Evolutionary conservation across 768 basidiomycete species (phyloP).

Genomic region (Chlorophyllum brunneum): DNA sequence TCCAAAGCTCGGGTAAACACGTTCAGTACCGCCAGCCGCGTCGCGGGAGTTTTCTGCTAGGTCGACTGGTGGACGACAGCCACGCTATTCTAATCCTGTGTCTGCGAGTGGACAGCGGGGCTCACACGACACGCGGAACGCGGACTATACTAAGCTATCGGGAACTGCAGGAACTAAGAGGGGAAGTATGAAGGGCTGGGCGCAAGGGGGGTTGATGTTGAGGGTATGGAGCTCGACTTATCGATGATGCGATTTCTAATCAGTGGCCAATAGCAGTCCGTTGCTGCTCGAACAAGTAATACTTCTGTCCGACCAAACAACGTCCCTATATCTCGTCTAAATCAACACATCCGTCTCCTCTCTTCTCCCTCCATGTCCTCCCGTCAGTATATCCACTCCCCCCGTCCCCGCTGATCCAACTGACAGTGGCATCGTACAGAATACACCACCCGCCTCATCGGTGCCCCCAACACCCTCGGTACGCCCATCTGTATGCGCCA

Average conservation of each 20-base stretch:
- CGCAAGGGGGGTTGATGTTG: neutral
- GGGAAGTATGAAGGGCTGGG: neutral
- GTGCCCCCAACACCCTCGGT: slow-evolving; percentile 94
- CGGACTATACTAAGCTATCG: too few relatives aligned
- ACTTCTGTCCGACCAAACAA: slow-evolving; percentile 35
- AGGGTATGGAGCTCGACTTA: neutral
- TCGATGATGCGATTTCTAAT: slow-evolving; percentile 17
- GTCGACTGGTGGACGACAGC: neutral
- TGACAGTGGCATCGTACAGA: slow-evolving; percentile 32
- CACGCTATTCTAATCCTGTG: too few relatives aligned
- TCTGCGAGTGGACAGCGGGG: neutral
- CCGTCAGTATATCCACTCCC: slow-evolving; percentile 37
- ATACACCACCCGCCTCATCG: slow-evolving; percentile 74
- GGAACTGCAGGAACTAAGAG: too few relatives aligned
- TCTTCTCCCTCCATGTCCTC: slow-evolving; percentile 42
- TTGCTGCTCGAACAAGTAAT: slow-evolving; percentile 21
- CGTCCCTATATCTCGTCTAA: slow-evolving; percentile 41
- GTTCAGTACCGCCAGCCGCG: neutral
- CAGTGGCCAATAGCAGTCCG: slow-evolving; percentile 9
- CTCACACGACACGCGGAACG: too few relatives aligned
- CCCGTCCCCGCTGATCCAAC: slow-evolving; percentile 16
- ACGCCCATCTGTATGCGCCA: too few relatives aligned
- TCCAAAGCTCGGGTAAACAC: neutral
- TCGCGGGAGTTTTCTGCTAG: neutral
- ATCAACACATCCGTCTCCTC: slow-evolving; percentile 60